Conservation (phyloP, 2,329 filamentous ascomycete species). For the Paecilomyces variotii region DNA sequence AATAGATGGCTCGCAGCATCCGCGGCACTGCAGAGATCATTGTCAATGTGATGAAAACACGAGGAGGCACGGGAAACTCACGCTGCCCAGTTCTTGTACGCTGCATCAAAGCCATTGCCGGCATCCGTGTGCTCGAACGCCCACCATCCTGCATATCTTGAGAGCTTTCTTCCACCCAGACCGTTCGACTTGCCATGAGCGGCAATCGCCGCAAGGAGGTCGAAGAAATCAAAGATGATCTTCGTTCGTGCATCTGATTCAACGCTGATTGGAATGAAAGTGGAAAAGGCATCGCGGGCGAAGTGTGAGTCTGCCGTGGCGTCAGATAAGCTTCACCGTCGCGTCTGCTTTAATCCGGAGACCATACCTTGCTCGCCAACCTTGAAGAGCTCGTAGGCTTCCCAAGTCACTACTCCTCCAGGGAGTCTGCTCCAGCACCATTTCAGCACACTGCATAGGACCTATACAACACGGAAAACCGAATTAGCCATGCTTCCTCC, state of each 20-base stretch:
- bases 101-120: constrained; percentile 86
- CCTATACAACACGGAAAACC: constrained; percentile 43
- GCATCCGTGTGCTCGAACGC: constrained; percentile 86
- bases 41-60: constrained; percentile 1
- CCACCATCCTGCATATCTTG: constrained; percentile 96
- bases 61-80: constrained; percentile 36
- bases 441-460: constrained; percentile 87
- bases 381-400: constrained; percentile 92
- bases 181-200: constrained; percentile 92
- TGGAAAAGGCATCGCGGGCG: constrained; percentile 88
- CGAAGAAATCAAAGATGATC: constrained; percentile 96
- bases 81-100: constrained; percentile 82
- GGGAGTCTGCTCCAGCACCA: constrained; percentile 96
- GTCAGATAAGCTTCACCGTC: constrained; percentile 7
- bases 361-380: constrained; percentile 78
- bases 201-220: constrained; percentile 80
- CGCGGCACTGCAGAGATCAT: constrained; percentile 58
- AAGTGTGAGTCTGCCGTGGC: constrained; percentile 67
- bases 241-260: constrained; percentile 76
- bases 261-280: constrained; percentile 89
- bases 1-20: constrained; percentile 96
- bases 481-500: constrained; percentile 1
- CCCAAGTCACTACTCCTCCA: constrained; percentile 91
- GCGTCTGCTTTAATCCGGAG: neutral
- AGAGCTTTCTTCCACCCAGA: constrained; percentile 85